Conservation (phyloP, 108 stramenopile species). For the Skeletonema potamos region DNA sequence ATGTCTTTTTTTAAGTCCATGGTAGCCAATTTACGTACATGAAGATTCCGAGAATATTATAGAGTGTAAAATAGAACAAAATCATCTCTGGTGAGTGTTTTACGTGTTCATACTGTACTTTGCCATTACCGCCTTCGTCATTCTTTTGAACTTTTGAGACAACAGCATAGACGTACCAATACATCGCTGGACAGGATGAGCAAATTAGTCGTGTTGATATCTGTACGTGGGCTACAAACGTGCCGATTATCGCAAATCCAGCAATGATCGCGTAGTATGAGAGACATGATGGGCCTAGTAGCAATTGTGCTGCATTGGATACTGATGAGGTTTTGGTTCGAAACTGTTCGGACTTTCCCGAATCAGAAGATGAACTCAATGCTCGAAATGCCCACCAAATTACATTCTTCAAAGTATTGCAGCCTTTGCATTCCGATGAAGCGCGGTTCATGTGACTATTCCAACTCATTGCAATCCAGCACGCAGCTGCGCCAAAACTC, state of each 20-base stretch:
- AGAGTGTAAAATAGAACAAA: slow-evolving; percentile 59
- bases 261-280: slow-evolving; percentile 76
- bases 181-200: slow-evolving; percentile 78
- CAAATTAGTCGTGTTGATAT: slow-evolving; percentile 82
- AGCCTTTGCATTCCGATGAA: too few species aligned
- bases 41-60: slow-evolving; percentile 61
- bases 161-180: slow-evolving; percentile 62
- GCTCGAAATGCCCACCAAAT: slow-evolving; percentile 38
- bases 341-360: too few species aligned
- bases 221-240: slow-evolving; percentile 82
- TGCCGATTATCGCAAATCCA: slow-evolving; percentile 54
- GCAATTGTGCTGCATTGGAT: neutral
- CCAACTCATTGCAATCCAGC: slow-evolving; percentile 67
- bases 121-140: neutral
- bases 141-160: neutral
- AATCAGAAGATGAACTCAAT: slow-evolving; percentile 20
- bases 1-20: slow-evolving; percentile 52
- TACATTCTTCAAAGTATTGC: neutral
- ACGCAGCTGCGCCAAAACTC: slow-evolving; percentile 38
- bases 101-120: too few species aligned
- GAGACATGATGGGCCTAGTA: slow-evolving; percentile 46
- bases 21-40: slow-evolving; percentile 83
- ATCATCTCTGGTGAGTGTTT: neutral
- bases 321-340: too few species aligned
- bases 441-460: slow-evolving; percentile 3